A percentile compares a stretch with the other conserved stretches of the same genome.
Conservation (phyloP, 345 rosid species). For the Barbarea vulgaris region DNA sequence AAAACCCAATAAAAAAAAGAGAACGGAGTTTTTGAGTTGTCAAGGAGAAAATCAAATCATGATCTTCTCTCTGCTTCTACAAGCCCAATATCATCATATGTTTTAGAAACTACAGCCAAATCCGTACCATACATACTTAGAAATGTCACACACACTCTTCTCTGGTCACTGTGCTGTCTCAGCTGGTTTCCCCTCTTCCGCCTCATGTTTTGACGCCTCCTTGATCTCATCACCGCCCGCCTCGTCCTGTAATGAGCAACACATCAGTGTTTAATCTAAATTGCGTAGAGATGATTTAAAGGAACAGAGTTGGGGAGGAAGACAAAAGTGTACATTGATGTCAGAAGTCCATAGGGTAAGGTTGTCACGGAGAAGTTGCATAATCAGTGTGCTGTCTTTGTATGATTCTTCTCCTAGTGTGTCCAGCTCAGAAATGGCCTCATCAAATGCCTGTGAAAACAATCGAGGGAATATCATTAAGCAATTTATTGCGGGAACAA, state of each 20-base stretch:
- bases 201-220: constrained; percentile 74
- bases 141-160: background rate
- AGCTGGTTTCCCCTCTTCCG: constrained; percentile 50
- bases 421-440: constrained; percentile 96
- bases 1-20: background rate
- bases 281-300: background rate
- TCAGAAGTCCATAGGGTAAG: constrained; percentile 98
- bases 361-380: constrained; percentile 99
- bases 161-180: constrained; percentile 23
- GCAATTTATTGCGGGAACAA: background rate
- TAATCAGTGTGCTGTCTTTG: constrained; percentile 96
- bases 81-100: constrained; percentile 19
- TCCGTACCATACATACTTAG: constrained; percentile 24
- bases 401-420: constrained; percentile 97
- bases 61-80: constrained; percentile 30
- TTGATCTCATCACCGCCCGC: constrained; percentile 80
- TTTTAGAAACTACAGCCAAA: constrained; percentile 29
- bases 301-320: constrained; percentile 5
- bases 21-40: background rate
- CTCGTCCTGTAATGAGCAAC: constrained; percentile 58
- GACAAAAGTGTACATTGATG: constrained; percentile 56
- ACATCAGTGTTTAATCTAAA: background rate
- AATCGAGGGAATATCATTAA: background rate
- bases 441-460: constrained; percentile 80
- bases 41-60: constrained; percentile 21